Evolutionary conservation across 257 asterid species (phyloP).

Genomic region (Rubia yunnanensis): DNA sequence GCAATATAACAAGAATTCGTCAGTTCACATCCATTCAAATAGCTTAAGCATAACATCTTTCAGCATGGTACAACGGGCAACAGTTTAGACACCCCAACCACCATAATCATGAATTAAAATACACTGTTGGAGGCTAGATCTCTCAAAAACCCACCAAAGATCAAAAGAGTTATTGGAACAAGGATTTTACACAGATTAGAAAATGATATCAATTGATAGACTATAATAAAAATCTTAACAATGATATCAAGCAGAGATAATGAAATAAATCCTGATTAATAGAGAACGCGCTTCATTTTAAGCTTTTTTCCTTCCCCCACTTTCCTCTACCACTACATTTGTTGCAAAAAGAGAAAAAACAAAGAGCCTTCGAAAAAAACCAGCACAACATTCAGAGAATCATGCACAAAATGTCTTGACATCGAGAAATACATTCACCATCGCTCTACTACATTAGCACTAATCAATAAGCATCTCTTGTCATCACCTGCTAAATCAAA

Average conservation of each 20-base stretch:
- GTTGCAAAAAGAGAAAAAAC: background rate
- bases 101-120: background rate
- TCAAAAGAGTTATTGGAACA: background rate
- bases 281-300: background rate
- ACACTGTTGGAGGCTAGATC: background rate
- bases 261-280: background rate
- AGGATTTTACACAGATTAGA: conserved; percentile 5
- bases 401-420: background rate
- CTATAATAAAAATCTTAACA: background rate
- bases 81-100: background rate
- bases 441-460: background rate
- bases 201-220: background rate
- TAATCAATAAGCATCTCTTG: background rate
- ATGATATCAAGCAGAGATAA: background rate
- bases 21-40: background rate
- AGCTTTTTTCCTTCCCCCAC: background rate
- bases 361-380: background rate
- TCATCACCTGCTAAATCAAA: background rate
- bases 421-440: background rate
- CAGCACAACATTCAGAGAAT: background rate
- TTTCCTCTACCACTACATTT: background rate
- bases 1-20: background rate
- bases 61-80: background rate
- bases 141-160: background rate
- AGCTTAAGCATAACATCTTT: background rate